Evolutionary conservation across 306 rosid species (phyloP), one percentile per base, ranked within the genome.

Genomic region (Senna siamea): DNA sequence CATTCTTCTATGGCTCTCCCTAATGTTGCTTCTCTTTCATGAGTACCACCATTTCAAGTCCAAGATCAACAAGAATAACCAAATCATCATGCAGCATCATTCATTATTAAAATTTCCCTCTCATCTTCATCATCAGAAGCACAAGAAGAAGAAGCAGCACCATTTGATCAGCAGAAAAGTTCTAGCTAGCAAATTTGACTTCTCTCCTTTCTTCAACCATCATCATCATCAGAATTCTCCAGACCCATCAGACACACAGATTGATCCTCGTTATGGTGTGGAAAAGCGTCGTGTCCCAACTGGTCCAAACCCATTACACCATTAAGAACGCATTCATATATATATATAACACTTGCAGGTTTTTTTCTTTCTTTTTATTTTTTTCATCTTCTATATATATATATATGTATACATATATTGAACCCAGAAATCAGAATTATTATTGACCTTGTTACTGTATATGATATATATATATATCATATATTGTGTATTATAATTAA

Each of bases 251-350:
- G 81, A 46, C 23, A 52, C 18, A 3, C 82, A 85, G 81, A 84
- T 89, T 44, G 98, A 93, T 89, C 90, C 97, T 7, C 96, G 91
- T 17, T 93, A 93, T 34, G 96, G 98, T 1, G 92, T 91, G 13
- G 89, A 91, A 81, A 93, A 93, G 78, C 93, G 96, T 15, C 92
- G 89, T 1, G 98, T 93, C 35, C 98, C 98, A 17, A 91, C 90
- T 0, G 98, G 98, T 81, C 98, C 98, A 47, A 93, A 93, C 55
- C 98, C 97, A 14, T 85, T 93, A 77, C 98, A 93, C 90, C 96
- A 93, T 75, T 88, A 87, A 82, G 40, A 37, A 4, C n/a, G n/a
- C n/a, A n/a, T n/a, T n/a, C n/a, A n/a, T 7, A 37, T 37, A 63
- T 63, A 53, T 14, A 46, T n/a, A 60, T 26, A n/a, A n/a, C n/a